phyloP scores from a whole-genome alignment of 139 green algal genomes.

The Volvox africanus region DNA sequence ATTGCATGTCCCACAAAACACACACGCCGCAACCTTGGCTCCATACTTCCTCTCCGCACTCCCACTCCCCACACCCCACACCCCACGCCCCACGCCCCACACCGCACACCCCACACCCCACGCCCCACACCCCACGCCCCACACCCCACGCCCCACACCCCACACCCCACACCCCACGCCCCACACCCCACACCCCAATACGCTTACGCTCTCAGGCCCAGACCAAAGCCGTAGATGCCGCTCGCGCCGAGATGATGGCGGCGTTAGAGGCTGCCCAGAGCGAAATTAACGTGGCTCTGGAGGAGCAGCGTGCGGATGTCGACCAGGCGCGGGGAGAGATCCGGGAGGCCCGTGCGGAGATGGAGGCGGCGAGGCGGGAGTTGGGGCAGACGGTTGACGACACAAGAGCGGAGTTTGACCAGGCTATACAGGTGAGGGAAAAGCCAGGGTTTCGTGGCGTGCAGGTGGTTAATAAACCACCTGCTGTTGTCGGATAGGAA shows the following conservation, averaged over 20 bases:
- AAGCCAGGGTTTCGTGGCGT: background rate
- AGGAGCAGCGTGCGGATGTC: slow-evolving; percentile 4
- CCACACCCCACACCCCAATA: background rate
- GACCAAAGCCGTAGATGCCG: background rate
- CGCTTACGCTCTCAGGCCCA: background rate
- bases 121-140: no score
- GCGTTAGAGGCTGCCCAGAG: background rate
- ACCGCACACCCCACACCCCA: no score
- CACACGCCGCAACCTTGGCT: no score
- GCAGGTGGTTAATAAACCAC: no score
- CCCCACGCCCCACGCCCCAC: no score
- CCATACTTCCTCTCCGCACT: no score
- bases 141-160: no score
- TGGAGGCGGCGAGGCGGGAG: background rate
- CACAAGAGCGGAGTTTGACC: slow-evolving; percentile 16
- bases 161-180: background rate
- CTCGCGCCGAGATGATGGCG: slow-evolving; percentile 23
- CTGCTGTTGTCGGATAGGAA: no score
- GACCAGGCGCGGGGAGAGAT: background rate
- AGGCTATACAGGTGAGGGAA: background rate
- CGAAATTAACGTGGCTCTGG: slow-evolving; percentile 10
- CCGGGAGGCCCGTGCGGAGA: background rate
- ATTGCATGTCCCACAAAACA: no score
- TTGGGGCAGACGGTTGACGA: background rate
- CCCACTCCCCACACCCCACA: no score